Base-by-base conservation (phyloP, 2,329 filamentous ascomycete species). In the Mycosphaerelloides madeirae region DNA sequence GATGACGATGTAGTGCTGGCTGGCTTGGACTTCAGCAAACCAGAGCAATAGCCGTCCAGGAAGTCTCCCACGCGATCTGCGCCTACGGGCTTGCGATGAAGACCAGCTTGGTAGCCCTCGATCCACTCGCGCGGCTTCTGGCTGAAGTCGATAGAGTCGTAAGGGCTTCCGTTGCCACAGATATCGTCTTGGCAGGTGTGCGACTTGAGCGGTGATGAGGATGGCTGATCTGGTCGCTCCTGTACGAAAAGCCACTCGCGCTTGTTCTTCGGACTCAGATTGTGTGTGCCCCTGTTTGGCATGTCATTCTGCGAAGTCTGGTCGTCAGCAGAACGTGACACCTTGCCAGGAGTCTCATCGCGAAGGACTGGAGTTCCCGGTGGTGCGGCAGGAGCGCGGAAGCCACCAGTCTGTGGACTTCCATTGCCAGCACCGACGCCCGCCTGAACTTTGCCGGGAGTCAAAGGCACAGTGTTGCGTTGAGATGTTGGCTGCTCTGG, bases 1-100 rank as follows among this genome's bases (percentile, higher is more conserved):
- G 43, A 12, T 6, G 45, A 35, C 7, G 43, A 14, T 5, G 32
- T 19, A 15, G 6, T 41, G 8, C 33, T 36, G 31, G 37, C 28
- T 25, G 49, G 49, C 20, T 52, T 45, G 6, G 59, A 57, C 35
- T 61, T 57, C 31, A 61, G 48, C 33, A 65, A 41, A 19, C 62
- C 64, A 19, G 57, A 52, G 40, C 62, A 65, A 48, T 66, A 66
- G 8, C 64, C 64, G 6, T 61, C 53, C 8, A 66, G 44, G 41
- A 55, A 63, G 19, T 61, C 53, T 4, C 54, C 57, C 12, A 41
- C 47, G 28, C 54, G 54, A 15, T 61, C 54, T n/a, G 45, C 31
- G 12, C 50, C 54, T 22, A 63, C 49, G 13, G 53, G 45, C 22
- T 49, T 46, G 39, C 63, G 60, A 38, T 58, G 44, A 5, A 65